phyloP scores from a whole-genome alignment of 371 early-diverging fungal genomes.

The Saksenaea vasiformis region DNA sequence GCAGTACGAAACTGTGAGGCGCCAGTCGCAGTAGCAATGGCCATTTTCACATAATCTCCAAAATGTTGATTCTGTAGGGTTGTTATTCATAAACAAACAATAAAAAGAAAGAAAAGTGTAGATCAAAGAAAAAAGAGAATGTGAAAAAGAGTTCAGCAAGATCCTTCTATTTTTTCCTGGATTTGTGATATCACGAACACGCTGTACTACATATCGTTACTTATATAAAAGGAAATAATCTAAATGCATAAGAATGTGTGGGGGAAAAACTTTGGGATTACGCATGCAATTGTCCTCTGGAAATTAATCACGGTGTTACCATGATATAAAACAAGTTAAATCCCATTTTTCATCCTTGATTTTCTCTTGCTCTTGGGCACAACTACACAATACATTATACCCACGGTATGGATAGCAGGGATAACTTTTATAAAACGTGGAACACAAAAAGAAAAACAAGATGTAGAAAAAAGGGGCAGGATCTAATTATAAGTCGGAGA shows the following conservation, averaged over 20 bases:
- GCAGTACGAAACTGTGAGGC: conserved; percentile 17
- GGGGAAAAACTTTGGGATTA: not conserved
- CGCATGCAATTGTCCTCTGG: not conserved
- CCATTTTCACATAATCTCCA: conserved; percentile 22
- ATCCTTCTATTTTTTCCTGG: not conserved
- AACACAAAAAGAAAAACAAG: not conserved
- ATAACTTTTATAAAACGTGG: not conserved
- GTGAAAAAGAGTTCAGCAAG: not conserved
- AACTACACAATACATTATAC: no score
- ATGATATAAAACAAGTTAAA: not conserved
- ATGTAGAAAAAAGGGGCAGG: not conserved
- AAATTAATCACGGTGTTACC: not conserved
- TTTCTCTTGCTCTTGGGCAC: no score
- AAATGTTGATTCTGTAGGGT: conserved; percentile 5
- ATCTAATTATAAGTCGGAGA: not conserved
- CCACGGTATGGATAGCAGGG: not conserved
- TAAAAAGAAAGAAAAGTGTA: not conserved
- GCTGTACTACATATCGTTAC: not conserved
- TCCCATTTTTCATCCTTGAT: not conserved
- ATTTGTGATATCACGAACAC: not conserved
- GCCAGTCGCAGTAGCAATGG: conserved; percentile 29
- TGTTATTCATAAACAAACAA: not conserved
- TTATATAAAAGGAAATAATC: not conserved
- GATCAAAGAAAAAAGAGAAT: not conserved
- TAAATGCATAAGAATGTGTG: not conserved